Evolutionary conservation across 2,329 filamentous ascomycete genomes (phyloP).

Genomic region (Aureobasidium sp.): DNA sequence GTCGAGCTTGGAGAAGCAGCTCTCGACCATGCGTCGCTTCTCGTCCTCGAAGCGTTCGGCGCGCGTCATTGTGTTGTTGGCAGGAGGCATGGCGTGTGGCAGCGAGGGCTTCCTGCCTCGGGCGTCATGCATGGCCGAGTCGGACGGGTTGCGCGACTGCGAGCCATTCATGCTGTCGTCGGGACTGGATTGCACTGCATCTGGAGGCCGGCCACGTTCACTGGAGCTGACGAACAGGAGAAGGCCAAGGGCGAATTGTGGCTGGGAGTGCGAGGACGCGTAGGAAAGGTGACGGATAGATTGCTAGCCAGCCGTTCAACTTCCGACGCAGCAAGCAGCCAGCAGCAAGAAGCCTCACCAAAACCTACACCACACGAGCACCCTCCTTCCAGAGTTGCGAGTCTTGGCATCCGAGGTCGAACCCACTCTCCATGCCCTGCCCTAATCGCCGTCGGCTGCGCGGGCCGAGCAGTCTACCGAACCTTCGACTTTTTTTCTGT

Average conservation of each 20-base stretch:
- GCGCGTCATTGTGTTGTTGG: constrained; percentile 29
- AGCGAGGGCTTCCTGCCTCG: constrained; percentile 1
- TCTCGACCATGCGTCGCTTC: constrained; percentile 87
- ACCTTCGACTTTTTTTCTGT: constrained; percentile 1
- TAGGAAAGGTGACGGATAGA: constrained; percentile 9
- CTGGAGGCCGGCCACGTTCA: neutral
- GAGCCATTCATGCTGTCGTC: constrained; percentile 18
- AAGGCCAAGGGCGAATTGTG: neutral
- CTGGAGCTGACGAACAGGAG: neutral
- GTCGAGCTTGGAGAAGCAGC: constrained; percentile 87
- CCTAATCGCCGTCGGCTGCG: neutral
- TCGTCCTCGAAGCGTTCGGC: constrained; percentile 95
- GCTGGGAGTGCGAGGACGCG: neutral
- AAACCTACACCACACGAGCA: neutral
- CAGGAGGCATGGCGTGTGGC: neutral
- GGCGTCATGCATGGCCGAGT: constrained; percentile 9
- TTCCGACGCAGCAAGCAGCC: neutral
- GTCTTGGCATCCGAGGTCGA: neutral
- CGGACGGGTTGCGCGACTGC: constrained; percentile 13
- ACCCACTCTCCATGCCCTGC: neutral
- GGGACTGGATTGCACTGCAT: neutral
- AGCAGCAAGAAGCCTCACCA: neutral
- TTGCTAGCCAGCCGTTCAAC: neutral
- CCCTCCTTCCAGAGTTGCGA: neutral
- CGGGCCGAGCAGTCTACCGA: constrained; percentile 8